Conservation (phyloP, 108 stramenopile genomes). For the Nitzschia sp. region DNA sequence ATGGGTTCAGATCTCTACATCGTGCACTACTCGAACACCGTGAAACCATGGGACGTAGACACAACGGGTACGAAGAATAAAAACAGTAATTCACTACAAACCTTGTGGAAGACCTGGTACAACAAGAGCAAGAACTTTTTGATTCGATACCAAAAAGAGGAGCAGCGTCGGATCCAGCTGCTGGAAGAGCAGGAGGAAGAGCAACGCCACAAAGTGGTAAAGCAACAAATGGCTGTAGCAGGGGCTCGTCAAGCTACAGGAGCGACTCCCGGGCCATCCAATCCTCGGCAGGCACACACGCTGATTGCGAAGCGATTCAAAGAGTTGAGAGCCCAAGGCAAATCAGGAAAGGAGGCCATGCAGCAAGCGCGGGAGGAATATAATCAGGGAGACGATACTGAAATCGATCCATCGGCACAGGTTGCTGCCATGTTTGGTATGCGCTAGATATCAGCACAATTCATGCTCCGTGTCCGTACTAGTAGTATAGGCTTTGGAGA, state of each 20-base stretch:
- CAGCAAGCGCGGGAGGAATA: constrained; percentile 43
- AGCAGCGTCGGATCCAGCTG: constrained; percentile 7
- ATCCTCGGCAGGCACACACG: constrained; percentile 30
- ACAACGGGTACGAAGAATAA: not conserved
- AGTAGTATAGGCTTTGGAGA: no score
- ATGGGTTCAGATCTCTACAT: constrained; percentile 54
- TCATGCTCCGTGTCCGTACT: no score
- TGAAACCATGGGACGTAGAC: constrained; percentile 77
- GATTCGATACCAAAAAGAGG: constrained; percentile 25
- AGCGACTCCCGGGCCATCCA: constrained; percentile 10
- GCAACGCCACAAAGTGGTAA: not conserved
- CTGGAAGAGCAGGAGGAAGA: not conserved
- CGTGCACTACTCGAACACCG: constrained; percentile 73
- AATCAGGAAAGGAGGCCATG: constrained; percentile 55
- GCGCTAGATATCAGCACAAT: no score
- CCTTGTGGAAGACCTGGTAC: constrained; percentile 47
- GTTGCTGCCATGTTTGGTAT: constrained; percentile 71
- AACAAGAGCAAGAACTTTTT: constrained; percentile 42
- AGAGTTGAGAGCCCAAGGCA: constrained; percentile 53
- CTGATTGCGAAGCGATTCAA: constrained; percentile 56
- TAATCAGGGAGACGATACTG: constrained; percentile 23
- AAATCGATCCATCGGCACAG: constrained; percentile 34
- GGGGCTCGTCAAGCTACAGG: constrained; percentile 12
- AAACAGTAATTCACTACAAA: constrained; percentile 2
- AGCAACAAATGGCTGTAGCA: not conserved